A percentile compares a stretch with the other conserved stretches of the same genome.
Evolutionary conservation across 2,329 filamentous ascomycete genomes (phyloP).

Genomic region (Tolypocladium guangdongense): DNA sequence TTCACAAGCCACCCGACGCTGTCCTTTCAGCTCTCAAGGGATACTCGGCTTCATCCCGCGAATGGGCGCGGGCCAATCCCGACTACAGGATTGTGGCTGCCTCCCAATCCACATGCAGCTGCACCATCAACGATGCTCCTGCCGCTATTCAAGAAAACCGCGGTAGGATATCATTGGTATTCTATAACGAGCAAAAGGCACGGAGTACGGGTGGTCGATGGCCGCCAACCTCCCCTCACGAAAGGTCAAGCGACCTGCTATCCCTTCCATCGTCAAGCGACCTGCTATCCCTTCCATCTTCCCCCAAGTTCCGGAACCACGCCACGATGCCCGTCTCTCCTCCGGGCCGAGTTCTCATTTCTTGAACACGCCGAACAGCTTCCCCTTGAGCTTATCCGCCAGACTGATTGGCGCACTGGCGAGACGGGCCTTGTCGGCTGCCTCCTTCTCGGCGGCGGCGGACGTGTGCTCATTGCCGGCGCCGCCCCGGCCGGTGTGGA

Average conservation of each 20-base stretch:
- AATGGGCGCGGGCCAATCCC: no score
- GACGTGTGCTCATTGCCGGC: slow-evolving; percentile 43
- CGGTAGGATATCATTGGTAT: background rate
- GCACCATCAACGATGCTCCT: background rate
- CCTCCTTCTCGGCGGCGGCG: slow-evolving; percentile 17
- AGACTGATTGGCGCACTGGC: slow-evolving; percentile 27
- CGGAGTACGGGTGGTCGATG: no score
- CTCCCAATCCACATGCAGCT: background rate
- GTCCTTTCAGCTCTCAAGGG: background rate
- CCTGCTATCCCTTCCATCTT: background rate
- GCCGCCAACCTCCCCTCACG: background rate
- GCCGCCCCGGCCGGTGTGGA: slow-evolving; percentile 49
- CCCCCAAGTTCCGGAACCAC: no score
- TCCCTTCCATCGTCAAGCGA: background rate
- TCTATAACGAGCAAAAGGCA: background rate
- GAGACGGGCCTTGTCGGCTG: slow-evolving; percentile 15
- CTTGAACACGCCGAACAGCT: slow-evolving; percentile 39
- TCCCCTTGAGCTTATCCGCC: slow-evolving; percentile 47
- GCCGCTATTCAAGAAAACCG: background rate
- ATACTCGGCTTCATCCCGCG: background rate
- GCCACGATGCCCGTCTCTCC: no score
- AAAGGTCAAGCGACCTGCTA: background rate
- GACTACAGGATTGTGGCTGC: background rate
- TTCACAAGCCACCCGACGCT: no score
- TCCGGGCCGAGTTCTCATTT: slow-evolving; percentile 18